A percentile compares a stretch with the other conserved stretches of the same genome.
Conservation (phyloP, 306 rosid genomes). For the Dryas octopetala region DNA sequence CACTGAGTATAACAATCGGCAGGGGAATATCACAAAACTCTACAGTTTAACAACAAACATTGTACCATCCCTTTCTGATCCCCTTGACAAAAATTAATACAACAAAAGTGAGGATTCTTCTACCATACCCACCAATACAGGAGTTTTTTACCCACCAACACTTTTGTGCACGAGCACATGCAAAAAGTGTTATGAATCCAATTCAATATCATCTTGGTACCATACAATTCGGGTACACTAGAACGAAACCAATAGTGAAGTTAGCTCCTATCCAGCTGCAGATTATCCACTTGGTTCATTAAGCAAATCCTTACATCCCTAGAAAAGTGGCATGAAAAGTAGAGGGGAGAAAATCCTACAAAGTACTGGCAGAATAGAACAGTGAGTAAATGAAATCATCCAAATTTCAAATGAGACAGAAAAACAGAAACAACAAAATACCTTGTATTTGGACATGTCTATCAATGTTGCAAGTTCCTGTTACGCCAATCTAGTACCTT, state of each 20-base stretch:
- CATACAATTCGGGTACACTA: no score
- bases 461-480: slow-evolving; percentile 14
- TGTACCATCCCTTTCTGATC: slow-evolving; percentile 8
- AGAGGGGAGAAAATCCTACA: slow-evolving; percentile 1
- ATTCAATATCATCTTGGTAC: no score
- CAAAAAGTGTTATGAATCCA: no score
- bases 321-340: neutral
- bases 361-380: neutral
- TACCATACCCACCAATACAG: no score
- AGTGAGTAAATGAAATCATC: neutral
- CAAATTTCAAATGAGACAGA: neutral
- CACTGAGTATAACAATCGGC: neutral
- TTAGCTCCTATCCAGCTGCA: slow-evolving; percentile 10
- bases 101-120: no score
- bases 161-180: neutral
- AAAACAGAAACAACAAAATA: neutral
- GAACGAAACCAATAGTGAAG: neutral
- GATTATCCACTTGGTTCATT: slow-evolving; percentile 4
- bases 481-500: slow-evolving; percentile 45
- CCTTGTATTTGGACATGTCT: slow-evolving; percentile 19
- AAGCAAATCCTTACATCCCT: neutral
- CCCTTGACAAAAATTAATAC: neutral
- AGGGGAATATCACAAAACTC: slow-evolving; percentile 15
- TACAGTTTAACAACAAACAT: neutral
- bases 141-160: no score